Conservation (phyloP, 2,329 filamentous ascomycete genomes). For the Xylariaceae sp. region DNA sequence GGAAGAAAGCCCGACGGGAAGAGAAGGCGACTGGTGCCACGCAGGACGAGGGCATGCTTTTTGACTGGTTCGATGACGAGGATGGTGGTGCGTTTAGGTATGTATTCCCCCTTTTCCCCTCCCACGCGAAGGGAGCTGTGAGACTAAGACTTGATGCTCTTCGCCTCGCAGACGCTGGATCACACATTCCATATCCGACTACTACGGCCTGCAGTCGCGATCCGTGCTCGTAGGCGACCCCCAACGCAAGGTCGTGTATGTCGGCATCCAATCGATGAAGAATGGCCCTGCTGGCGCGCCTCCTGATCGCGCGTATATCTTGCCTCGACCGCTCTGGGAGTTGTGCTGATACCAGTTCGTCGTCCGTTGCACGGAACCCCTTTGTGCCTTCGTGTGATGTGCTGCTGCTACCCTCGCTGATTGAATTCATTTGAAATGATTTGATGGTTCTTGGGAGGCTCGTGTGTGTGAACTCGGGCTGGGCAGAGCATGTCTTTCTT, state of each 20-base stretch:
- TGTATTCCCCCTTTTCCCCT: constrained; percentile 32
- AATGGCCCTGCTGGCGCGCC: constrained; percentile 21
- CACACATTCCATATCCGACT: constrained; percentile 84
- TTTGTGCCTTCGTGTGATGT: neutral
- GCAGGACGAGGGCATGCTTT: constrained; percentile 61
- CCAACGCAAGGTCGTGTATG: constrained; percentile 72
- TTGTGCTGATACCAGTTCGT: constrained; percentile 39
- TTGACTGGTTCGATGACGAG: constrained; percentile 69
- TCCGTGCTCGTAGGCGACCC: constrained; percentile 69
- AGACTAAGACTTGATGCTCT: constrained; percentile 16
- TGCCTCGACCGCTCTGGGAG: constrained; percentile 62
- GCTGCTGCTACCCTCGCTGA: neutral
- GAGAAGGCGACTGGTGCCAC: constrained; percentile 52
- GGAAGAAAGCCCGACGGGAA: constrained; percentile 49
- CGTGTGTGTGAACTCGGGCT: neutral
- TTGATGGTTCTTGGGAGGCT: constrained; percentile 1
- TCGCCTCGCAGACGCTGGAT: constrained; percentile 67
- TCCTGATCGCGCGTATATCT: constrained; percentile 29
- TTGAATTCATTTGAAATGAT: constrained; percentile 1
- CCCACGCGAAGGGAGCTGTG: too few species aligned
- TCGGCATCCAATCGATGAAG: constrained; percentile 58
- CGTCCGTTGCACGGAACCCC: neutral
- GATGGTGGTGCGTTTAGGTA: constrained; percentile 77
- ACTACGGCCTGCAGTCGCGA: constrained; percentile 84
- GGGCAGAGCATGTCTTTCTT: neutral